Evolutionary conservation across 2,329 filamentous ascomycete genomes (phyloP).

Genomic region (Aspergillus sergii): DNA sequence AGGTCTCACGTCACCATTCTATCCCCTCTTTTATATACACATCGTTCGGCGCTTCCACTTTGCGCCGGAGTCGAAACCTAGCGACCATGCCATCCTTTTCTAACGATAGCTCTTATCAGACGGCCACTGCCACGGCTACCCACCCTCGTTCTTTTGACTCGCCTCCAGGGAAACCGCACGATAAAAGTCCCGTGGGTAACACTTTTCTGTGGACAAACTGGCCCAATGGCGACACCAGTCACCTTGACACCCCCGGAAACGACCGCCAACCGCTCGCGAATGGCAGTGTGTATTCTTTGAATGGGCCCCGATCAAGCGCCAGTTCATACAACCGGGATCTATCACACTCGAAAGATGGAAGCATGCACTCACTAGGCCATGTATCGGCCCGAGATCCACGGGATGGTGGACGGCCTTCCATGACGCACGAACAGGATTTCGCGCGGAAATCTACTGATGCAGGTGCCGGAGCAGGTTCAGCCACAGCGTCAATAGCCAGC

Average conservation of each 20-base stretch:
- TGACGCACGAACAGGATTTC: conserved; percentile 29
- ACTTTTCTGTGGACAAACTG: conserved; percentile 52
- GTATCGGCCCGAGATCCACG: conserved; percentile 36
- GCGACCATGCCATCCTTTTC: conserved; percentile 44
- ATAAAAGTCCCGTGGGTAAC: conserved; percentile 48
- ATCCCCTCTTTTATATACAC: conserved; percentile 1
- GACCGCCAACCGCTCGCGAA: conserved; percentile 45
- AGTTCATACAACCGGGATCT: conserved; percentile 47
- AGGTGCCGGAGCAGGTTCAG: conserved; percentile 29
- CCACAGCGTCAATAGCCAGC: conserved; percentile 24
- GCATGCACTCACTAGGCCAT: conserved; percentile 52
- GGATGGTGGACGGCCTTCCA: conserved; percentile 32
- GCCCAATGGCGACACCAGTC: conserved; percentile 45
- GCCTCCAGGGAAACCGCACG: conserved; percentile 44
- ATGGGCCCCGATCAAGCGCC: conserved; percentile 57
- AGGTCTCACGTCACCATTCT: conserved; percentile 6
- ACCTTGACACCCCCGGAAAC: conserved; percentile 40
- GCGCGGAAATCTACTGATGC: conserved; percentile 32
- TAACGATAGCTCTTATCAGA: conserved; percentile 38
- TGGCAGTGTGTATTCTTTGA: conserved; percentile 63
- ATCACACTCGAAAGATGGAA: conserved; percentile 45
- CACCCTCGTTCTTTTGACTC: conserved; percentile 45
- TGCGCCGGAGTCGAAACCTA: conserved; percentile 13
- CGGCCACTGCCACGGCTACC: conserved; percentile 35
- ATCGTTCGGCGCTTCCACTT: conserved; percentile 8